phyloP scores from a whole-genome alignment of 2,329 filamentous ascomycete genomes.

The Nemania diffusa region DNA sequence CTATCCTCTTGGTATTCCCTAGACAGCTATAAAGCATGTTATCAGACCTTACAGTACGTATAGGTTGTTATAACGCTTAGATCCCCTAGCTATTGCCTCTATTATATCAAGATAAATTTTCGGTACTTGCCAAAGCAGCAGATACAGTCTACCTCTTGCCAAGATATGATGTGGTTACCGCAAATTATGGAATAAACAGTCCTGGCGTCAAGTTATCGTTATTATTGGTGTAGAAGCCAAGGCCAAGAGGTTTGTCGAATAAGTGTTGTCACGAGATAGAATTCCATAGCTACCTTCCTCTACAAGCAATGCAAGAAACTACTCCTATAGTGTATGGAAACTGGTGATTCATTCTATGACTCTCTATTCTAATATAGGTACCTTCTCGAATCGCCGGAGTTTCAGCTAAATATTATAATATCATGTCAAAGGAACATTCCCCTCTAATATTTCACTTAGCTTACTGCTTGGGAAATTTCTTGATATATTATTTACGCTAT shows the following conservation, averaged over 20 bases:
- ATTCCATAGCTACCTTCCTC: background rate
- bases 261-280: background rate
- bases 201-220: no score
- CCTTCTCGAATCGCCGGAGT: no score
- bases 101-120: background rate
- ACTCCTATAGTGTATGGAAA: background rate
- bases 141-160: no score
- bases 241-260: background rate
- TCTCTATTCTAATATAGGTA: background rate
- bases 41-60: background rate
- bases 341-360: background rate
- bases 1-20: background rate
- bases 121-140: background rate
- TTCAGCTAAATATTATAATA: no score
- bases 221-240: background rate
- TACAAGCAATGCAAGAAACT: background rate
- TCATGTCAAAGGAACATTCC: no score
- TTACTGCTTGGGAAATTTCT: no score
- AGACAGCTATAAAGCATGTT: background rate
- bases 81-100: background rate
- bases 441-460: no score
- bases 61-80: background rate
- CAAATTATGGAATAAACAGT: background rate
- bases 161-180: no score
- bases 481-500: no score